Evolutionary conservation across 2,329 filamentous ascomycete genomes (phyloP), one percentile per base, ranked within the genome.

Genomic region (Colletotrichum coccodes): DNA sequence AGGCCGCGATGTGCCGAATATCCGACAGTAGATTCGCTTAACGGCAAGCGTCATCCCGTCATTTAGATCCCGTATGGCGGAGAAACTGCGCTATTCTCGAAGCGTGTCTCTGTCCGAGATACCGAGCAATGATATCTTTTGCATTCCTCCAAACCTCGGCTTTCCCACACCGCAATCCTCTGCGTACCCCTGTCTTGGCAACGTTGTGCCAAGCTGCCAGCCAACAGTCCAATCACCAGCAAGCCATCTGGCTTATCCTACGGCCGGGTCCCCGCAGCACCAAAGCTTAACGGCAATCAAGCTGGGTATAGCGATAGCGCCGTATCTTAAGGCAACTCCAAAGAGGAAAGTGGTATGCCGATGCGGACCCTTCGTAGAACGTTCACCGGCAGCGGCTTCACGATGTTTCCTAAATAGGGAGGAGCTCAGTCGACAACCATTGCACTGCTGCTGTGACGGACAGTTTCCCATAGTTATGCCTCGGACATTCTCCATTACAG

Each of bases 261-360:
- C 49, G 54, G 21, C 54, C 14, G 21, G 18, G 34, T 49, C 38
- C 9, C 61, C 54, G 38, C 34, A 32, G 42, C 14, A 30, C 40
- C 21, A 44, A 50, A 44, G 21, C 36, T 32, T 36, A 49, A 30
- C 65, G 54, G 61, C 54, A 60, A 18, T 68, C 56, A 34, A 56
- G 54, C 47, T 64, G 30, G 2, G 26, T 30, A 50, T 54, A 40
- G 26, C 38, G 30, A 56, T 56, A 30, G 65, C 14, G 54, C 42
- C 30, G 59, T 56, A 23, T 16, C 49, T 26, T 49, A 59, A 60
- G 34, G 40, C 28, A 12, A 42, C 36, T 50, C 56, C 16, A 34
- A 56, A 42, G 12, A 68, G 65, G 65, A 65, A 68, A 56, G 65
- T 68, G 61, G 65, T 68, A 65, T 49, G 21, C 28, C 26, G 47